Conservation (phyloP, 208 protist genomes). For the Acanthamoeba lugdunensis region DNA sequence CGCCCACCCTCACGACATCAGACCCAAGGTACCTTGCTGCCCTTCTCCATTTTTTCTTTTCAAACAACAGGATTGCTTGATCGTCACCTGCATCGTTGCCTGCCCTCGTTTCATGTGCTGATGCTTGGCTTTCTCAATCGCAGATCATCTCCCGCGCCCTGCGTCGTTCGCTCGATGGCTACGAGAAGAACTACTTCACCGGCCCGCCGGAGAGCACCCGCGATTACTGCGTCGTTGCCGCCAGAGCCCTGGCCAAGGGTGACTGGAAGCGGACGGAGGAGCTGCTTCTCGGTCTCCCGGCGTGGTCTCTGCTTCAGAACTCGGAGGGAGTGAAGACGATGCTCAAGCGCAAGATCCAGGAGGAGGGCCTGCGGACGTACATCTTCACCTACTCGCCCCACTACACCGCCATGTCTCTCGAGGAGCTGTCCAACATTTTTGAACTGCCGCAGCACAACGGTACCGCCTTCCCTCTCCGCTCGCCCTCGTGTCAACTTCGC, state of each 20-base stretch:
- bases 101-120: neutral
- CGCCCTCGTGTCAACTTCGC: too few species aligned
- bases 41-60: neutral
- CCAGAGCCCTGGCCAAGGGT: slow-evolving; percentile 84
- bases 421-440: slow-evolving; percentile 83
- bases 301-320: slow-evolving; percentile 82
- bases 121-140: neutral
- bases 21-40: slow-evolving; percentile 39
- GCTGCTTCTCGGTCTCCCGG: slow-evolving; percentile 79
- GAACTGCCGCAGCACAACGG: slow-evolving; percentile 65
- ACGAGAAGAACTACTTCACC: slow-evolving; percentile 86
- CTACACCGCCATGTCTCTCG: slow-evolving; percentile 85
- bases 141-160: slow-evolving; percentile 86
- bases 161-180: slow-evolving; percentile 86
- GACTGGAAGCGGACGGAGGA: slow-evolving; percentile 84
- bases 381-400: slow-evolving; percentile 85
- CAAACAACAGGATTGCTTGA: too few species aligned
- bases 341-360: slow-evolving; percentile 83
- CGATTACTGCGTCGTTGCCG: slow-evolving; percentile 88
- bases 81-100: too few species aligned
- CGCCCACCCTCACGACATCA: slow-evolving; percentile 45
- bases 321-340: slow-evolving; percentile 76
- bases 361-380: slow-evolving; percentile 88
- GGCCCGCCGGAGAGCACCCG: slow-evolving; percentile 90
- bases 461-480: neutral